Evolutionary conservation across 208 protist genomes (phyloP), one percentile per base, ranked within the genome.

Genomic region (Trypanosomatidae sp.): DNA sequence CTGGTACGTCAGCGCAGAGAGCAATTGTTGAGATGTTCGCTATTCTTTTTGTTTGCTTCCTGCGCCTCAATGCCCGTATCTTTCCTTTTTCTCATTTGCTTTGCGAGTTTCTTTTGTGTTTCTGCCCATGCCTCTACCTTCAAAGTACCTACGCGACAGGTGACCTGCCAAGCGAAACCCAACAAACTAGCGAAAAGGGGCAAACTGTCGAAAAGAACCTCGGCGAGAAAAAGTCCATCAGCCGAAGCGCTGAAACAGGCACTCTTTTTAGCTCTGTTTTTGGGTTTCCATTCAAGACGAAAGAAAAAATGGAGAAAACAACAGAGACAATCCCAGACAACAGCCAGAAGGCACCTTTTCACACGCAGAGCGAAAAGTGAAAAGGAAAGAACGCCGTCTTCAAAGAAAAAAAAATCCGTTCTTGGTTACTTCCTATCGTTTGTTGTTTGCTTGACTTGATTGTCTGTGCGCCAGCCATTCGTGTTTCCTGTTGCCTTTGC

Each of bases 51-150:
- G 7, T 22, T 55, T 8, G 17, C 25, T 55, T 2, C 12, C 50
- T 28, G 10, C 3, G 9, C 5, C 19, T 30, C 55, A 69, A 46
- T 64, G 36, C 30, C 8, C 9, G 10, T 64, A 62, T 62, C 36
- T 70, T 69, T 69, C 17, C 22, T 53, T 76, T 62, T 70, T 69
- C 43, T 25, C 28, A 15, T 65, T 46, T 65, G 36, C 36, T 39
- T 39, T 39, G 36, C 36, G 36, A 39, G 36, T 39, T 30, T 59
- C 10, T 59, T 12, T 33, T 33, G 53, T 59, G 53, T 59, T 33
- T 22, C 53, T 59, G 25, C 4, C 22, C 53, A 6, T 59, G 9
- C 12, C 53, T 13, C 25, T 59, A 2, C 25, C 0, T 59, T 33
- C 15, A 25, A 28, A 59, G 15, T 59, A 4, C 53, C 33, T 17